These are phyloP conservation scores for Phallus indusiatus DNA, from an alignment of 768 basidiomycete species.

Conservation along the genomic window DNA sequence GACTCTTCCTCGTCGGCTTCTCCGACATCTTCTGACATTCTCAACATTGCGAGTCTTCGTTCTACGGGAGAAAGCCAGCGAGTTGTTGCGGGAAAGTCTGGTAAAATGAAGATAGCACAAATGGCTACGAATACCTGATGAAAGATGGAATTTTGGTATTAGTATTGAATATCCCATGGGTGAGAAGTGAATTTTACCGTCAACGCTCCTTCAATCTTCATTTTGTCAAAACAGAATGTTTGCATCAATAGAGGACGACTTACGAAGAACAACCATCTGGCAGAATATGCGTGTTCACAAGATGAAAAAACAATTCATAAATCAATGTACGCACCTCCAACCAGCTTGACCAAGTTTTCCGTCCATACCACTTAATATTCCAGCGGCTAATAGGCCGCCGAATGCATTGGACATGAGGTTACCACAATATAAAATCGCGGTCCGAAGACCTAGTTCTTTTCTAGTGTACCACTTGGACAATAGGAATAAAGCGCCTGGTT, in stretches of 20 bases:
- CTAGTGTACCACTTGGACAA: conserved; percentile 41
- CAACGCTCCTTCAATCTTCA: conserved; percentile 32
- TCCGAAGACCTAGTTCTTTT: conserved; percentile 59
- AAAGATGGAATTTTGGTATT: neutral
- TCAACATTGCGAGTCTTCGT: conserved; percentile 45
- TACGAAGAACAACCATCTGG: conserved; percentile 37
- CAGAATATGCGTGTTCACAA: neutral
- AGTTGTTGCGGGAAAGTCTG: conserved; percentile 58
- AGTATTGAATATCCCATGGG: neutral
- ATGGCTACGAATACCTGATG: conserved; percentile 31
- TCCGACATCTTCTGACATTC: conserved; percentile 63
- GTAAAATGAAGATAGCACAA: conserved; percentile 52
- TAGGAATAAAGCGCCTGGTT: conserved; percentile 23
- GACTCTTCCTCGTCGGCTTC: conserved; percentile 51
- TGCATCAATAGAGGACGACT: neutral
- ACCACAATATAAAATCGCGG: conserved; percentile 61
- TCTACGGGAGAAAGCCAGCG: conserved; percentile 29
- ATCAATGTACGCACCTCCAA: conserved; percentile 44
- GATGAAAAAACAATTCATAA: conserved; percentile 1
- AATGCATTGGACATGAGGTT: conserved; percentile 75
- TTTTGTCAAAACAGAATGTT: neutral
- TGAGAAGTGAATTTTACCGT: conserved; percentile 19
- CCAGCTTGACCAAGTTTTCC: conserved; percentile 56
- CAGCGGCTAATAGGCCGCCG: conserved; percentile 68
- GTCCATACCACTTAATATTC: conserved; percentile 64